A percentile compares a stretch with the other conserved stretches of the same genome.
phyloP scores from a whole-genome alignment of 441 rosid species.

The Jatropha multifida region DNA sequence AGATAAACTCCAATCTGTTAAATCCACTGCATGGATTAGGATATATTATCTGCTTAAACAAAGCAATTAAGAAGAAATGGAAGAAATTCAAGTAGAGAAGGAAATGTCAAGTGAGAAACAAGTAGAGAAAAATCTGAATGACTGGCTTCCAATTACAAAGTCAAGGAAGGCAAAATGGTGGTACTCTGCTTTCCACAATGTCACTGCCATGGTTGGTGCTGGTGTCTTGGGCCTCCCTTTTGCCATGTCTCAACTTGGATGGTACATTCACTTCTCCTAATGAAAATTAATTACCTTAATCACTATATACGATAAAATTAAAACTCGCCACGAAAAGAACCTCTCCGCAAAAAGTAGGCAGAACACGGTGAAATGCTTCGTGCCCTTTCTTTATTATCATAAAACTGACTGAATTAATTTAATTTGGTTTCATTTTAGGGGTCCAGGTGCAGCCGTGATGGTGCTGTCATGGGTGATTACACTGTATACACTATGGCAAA shows the following conservation, averaged over 20 bases:
- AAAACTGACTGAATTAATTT: background rate
- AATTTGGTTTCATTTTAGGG: conserved; percentile 39
- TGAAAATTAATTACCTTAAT: too few species aligned
- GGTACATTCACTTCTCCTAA: conserved; percentile 33
- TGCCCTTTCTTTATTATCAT: too few species aligned
- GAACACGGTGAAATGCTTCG: too few species aligned
- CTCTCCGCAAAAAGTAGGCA: too few species aligned
- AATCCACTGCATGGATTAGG: too few species aligned
- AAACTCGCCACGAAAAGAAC: too few species aligned
- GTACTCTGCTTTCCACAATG: conserved; percentile 84
- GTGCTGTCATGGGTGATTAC: conserved; percentile 64
- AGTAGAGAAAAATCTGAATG: conserved; percentile 34
- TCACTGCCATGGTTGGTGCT: conserved; percentile 86
- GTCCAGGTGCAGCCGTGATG: conserved; percentile 57
- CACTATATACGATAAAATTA: too few species aligned
- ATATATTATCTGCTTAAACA: too few species aligned
- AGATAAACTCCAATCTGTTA: background rate
- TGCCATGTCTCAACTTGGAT: conserved; percentile 74
- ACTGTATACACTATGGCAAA: conserved; percentile 77
- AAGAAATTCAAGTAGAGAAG: background rate
- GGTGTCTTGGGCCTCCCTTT: conserved; percentile 79
- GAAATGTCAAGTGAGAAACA: background rate
- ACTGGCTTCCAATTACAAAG: conserved; percentile 73
- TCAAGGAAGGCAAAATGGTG: conserved; percentile 78
- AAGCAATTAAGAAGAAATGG: conserved; percentile 8